A percentile compares a stretch with the other conserved stretches of the same genome.
Conservation (phyloP, 495 filamentous ascomycete species). For the Aspergillus cavernicola region DNA sequence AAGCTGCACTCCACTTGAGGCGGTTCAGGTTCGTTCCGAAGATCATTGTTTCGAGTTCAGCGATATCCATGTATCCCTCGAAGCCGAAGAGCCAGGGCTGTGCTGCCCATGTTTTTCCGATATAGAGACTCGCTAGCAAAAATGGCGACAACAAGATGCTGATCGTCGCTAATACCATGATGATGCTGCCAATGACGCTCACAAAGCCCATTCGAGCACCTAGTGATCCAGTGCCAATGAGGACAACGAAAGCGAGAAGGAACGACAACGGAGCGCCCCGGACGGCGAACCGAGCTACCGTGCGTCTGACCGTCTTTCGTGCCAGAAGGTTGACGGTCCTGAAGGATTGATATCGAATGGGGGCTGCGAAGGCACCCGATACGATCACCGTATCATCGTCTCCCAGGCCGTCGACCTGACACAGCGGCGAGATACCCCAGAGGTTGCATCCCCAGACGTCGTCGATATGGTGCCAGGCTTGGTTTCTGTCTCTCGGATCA, state of each 20-base stretch:
- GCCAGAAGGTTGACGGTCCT: neutral
- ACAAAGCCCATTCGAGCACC: too few species aligned
- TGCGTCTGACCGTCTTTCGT: neutral
- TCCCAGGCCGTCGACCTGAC: neutral
- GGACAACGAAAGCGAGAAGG: too few species aligned
- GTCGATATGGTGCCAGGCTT: neutral
- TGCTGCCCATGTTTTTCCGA: neutral
- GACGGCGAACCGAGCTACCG: neutral
- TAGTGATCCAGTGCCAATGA: too few species aligned
- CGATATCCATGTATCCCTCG: neutral
- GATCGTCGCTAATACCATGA: too few species aligned
- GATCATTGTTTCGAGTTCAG: neutral
- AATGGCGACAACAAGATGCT: neutral
- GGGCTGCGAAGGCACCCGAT: neutral
- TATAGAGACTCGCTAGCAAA: neutral
- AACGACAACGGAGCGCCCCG: too few species aligned
- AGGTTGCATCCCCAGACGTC: neutral
- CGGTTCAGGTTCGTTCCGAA: neutral
- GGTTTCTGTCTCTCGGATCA: neutral
- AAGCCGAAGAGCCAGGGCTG: slow-evolving; percentile 3
- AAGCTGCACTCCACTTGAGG: neutral
- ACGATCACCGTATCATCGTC: neutral
- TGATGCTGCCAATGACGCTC: too few species aligned
- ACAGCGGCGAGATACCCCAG: neutral
- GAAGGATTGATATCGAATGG: neutral